Evolutionary conservation across 306 rosid species (phyloP).

Genomic region (Nissolia schottii): DNA sequence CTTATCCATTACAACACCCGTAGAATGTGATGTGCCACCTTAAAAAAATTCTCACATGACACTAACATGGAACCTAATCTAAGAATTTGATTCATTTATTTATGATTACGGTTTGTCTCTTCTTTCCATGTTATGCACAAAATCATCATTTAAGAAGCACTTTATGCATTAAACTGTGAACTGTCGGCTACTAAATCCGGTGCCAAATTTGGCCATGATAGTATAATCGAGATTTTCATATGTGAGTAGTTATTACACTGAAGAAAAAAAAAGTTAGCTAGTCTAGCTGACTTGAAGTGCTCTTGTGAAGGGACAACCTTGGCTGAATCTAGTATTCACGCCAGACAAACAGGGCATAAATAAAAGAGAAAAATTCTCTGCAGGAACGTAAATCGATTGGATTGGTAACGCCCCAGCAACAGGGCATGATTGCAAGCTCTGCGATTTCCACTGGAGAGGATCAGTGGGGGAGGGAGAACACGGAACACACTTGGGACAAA

Average conservation of each 20-base stretch:
- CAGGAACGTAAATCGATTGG: slow-evolving; percentile 3
- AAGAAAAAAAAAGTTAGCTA: not conserved
- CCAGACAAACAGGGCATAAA: slow-evolving; percentile 26
- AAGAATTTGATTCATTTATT: not conserved
- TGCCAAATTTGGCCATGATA: not conserved
- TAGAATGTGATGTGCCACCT: not conserved
- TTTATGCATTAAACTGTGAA: not conserved
- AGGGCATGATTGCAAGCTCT: slow-evolving; percentile 21
- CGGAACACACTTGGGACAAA: slow-evolving; percentile 18
- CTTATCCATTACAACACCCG: not conserved
- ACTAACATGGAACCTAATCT: slow-evolving; percentile 10
- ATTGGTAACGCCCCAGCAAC: no score
- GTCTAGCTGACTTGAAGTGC: not conserved
- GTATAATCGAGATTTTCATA: not conserved
- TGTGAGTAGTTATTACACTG: not conserved
- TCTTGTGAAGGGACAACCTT: not conserved
- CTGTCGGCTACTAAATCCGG: not conserved
- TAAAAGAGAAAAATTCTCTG: not conserved
- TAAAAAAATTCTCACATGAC: not conserved
- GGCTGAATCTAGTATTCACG: slow-evolving; percentile 27
- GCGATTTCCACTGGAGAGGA: slow-evolving; percentile 9
- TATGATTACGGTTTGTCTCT: no score
- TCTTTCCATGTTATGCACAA: not conserved
- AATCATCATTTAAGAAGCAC: not conserved
- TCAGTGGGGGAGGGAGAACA: slow-evolving; percentile 15